Evolutionary conservation across 352 stramenopile genomes (phyloP), one percentile per base, ranked within the genome.

Genomic region (Phytophthora brassicae): DNA sequence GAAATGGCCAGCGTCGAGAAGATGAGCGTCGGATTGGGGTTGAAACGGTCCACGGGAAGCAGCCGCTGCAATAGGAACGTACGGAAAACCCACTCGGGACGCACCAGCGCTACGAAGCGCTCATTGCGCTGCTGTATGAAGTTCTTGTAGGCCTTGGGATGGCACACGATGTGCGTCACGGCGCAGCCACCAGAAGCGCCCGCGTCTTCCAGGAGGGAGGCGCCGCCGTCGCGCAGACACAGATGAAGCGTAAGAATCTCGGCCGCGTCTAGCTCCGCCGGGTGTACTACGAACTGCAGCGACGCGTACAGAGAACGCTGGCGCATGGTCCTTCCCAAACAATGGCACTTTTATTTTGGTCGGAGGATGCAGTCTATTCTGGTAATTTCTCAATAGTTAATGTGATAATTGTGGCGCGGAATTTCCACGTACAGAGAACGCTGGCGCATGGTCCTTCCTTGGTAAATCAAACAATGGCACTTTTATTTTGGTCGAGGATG

Each of bases 61-160:
- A 88, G 50, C 7, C 63, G 60, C 63, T 92, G 84, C 55, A 90
- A 63, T 26, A 89, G 17, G 28, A 94, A 90, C 13, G 70, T 74
- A 20, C 85, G 81, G 53, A 90, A 90, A 42, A 92, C 83, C 86
- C 86, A 95, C 58, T 89, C 81, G 19, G 84, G 81, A 0, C 84
- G 83, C 47, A 93, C 82, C 17, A 94, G 70, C 44, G 76, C 79
- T 55, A 89, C 77, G 57, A 90, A 93, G 29, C 77, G 79, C 51
- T 84, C 70, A 43, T 90, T 81, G 20, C 78, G 84, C 19, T 70
- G 65, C 39, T 56, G 24, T 2, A 75, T 49, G 55, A 91, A 88
- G 28, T 46, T 68, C 19, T 71, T 52, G 57, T 90, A 90, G 22
- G 77, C 66, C 26, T 65, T 62, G 12, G 81, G 72, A 23, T 84